Evolutionary conservation across 257 asterid species (phyloP), one percentile per base, ranked within the genome.

Genomic region (Leptodermis oblonga): DNA sequence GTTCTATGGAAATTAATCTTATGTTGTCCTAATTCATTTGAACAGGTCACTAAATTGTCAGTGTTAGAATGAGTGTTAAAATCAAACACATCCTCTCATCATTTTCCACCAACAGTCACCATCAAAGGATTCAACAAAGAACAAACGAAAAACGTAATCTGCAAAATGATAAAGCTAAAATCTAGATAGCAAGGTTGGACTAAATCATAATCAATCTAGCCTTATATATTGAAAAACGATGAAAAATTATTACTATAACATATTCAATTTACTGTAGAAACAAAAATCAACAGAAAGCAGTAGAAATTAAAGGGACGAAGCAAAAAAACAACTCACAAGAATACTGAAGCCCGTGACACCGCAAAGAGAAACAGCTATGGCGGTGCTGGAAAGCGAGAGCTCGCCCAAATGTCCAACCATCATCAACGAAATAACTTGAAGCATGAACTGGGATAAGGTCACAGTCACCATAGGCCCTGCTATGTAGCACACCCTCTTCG

Each of bases 351-450:
- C 98, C n/a, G 96, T 82, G 68, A 89, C 96, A 9, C 76, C 58
- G 65, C 88, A 86, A 37, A 92, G 79, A 69, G 98, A 89, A 37
- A 87, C 13, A 71, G 96, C 95, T 10, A 92, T 74, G 82, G 96
- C 79, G 28, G 96, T 72, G 78, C 96, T 86, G 26, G 96, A 86
- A 39, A 92, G 95, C 52, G 86, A 74, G 72, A 92, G 95, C 43
- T 87, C 88, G n/a, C 83, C 88, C 42, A 89, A 77, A 74, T 89
- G 97, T 22, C 96, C 96, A n/a, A 86, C 92, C 94, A 92, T 92
- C 88, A 79, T 86, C 28, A 87, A 1, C 0, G 94, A 85, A 17
- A 83, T 76, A 7, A 82, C 80, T 68, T 79, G 85, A 20, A 89
- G 81, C 67, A 87, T 26, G 58, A 69, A 79, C 60, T 69, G 77